Evolutionary conservation across 768 basidiomycete species (phyloP).

Genomic region (Auriscalpium vulgare): DNA sequence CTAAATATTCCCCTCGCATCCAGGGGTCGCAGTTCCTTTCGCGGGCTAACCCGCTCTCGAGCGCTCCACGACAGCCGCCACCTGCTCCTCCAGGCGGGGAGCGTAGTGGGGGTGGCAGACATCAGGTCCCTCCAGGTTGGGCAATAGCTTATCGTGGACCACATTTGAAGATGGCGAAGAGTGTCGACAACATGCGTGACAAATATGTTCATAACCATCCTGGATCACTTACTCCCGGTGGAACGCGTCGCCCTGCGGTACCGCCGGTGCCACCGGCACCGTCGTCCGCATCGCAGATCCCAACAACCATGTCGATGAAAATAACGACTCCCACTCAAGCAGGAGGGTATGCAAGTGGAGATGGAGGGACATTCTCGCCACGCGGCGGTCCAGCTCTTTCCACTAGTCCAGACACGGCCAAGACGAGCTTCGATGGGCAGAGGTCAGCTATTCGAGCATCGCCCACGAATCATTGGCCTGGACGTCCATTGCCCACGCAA

Average conservation of each 20-base stretch:
- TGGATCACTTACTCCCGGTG: background rate
- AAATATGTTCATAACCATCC: background rate
- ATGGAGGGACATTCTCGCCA: background rate
- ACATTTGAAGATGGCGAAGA: slow-evolving; percentile 15
- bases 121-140: slow-evolving; percentile 39
- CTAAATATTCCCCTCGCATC: slow-evolving; percentile 12
- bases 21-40: slow-evolving; percentile 7
- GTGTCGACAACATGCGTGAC: slow-evolving; percentile 15
- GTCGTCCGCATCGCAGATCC: background rate
- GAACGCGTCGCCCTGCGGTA: slow-evolving; percentile 3
- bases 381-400: background rate
- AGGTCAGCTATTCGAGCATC: background rate
- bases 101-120: slow-evolving; percentile 24
- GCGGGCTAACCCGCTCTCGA: slow-evolving; percentile 15
- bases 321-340: background rate
- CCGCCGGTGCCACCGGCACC: slow-evolving; percentile 9
- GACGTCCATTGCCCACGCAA: background rate
- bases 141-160: slow-evolving; percentile 43
- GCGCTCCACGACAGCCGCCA: slow-evolving; percentile 13
- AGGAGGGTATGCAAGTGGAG: background rate
- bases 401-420: background rate
- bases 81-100: slow-evolving; percentile 11
- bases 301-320: background rate
- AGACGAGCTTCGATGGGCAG: background rate
- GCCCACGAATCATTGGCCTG: background rate